Conservation (phyloP, 306 rosid species). For the Hippophae tibetana region DNA sequence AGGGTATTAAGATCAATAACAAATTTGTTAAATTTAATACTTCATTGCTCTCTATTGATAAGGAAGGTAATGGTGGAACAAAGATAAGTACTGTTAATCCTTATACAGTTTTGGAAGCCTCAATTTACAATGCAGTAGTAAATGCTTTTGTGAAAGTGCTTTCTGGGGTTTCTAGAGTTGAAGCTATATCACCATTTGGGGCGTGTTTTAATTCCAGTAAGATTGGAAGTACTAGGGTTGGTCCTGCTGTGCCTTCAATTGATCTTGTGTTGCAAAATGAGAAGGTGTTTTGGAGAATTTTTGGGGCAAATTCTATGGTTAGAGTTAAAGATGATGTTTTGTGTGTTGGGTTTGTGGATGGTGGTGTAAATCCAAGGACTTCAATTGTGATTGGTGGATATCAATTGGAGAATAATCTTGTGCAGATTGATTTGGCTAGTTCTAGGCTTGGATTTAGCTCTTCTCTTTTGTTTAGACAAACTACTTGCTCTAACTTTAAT, state of each 20-base stretch:
- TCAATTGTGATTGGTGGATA: constrained; percentile 54
- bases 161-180: constrained; percentile 13
- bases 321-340: constrained; percentile 22
- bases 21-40: constrained; percentile 19
- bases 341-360: constrained; percentile 58
- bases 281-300: constrained; percentile 33
- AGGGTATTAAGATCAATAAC: constrained; percentile 22
- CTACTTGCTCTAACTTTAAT: constrained; percentile 23
- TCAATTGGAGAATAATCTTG: constrained; percentile 50
- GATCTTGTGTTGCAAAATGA: constrained; percentile 36
- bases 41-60: constrained; percentile 29
- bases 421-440: constrained; percentile 48
- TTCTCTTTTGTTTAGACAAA: constrained; percentile 14
- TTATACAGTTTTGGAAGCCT: constrained; percentile 34
- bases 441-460: constrained; percentile 44
- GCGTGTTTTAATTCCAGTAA: constrained; percentile 27
- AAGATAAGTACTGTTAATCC: constrained; percentile 54
- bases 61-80: constrained; percentile 43
- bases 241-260: constrained; percentile 44
- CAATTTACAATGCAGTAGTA: constrained; percentile 39
- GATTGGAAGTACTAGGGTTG: constrained; percentile 23
- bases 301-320: constrained; percentile 62
- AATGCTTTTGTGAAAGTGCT: constrained; percentile 27
- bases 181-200: constrained; percentile 40
- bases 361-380: constrained; percentile 29